Conservation (phyloP, 208 protist genomes). For the Trypanosoma melophagium region DNA sequence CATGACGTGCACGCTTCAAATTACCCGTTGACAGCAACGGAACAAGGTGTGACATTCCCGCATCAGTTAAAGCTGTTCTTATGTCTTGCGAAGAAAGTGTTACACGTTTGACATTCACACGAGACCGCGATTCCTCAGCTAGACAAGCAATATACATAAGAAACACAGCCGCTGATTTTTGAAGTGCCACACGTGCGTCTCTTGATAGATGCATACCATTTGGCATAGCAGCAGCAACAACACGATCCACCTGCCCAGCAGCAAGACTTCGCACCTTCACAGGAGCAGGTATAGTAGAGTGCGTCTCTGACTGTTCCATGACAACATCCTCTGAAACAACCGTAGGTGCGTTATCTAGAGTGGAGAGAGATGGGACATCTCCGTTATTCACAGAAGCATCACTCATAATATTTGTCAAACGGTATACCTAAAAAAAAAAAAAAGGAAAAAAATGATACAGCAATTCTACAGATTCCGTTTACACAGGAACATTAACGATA, state of each 20-base stretch:
- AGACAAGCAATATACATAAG: conserved; percentile 75
- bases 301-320: background rate
- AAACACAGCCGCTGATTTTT: conserved; percentile 74
- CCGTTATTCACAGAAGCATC: background rate
- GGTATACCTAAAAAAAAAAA: conserved; percentile 9
- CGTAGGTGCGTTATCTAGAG: background rate
- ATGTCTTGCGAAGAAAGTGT: conserved; percentile 74
- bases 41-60: conserved; percentile 69
- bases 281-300: background rate
- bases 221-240: conserved; percentile 54
- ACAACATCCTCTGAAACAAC: background rate
- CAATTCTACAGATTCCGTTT: conserved; percentile 12
- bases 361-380: conserved; percentile 5
- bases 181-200: conserved; percentile 68
- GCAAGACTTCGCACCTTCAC: conserved; percentile 44
- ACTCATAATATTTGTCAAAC: no score
- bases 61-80: conserved; percentile 54
- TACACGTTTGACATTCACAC: conserved; percentile 41
- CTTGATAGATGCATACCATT: conserved; percentile 63
- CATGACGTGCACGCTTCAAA: conserved; percentile 40
- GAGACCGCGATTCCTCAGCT: conserved; percentile 56
- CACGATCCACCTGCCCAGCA: conserved; percentile 69
- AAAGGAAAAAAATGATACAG: background rate
- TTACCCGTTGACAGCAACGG: conserved; percentile 44
- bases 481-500: conserved; percentile 15